Base-by-base conservation (phyloP, 106 monocot species). In the Apostasia ramifera region DNA sequence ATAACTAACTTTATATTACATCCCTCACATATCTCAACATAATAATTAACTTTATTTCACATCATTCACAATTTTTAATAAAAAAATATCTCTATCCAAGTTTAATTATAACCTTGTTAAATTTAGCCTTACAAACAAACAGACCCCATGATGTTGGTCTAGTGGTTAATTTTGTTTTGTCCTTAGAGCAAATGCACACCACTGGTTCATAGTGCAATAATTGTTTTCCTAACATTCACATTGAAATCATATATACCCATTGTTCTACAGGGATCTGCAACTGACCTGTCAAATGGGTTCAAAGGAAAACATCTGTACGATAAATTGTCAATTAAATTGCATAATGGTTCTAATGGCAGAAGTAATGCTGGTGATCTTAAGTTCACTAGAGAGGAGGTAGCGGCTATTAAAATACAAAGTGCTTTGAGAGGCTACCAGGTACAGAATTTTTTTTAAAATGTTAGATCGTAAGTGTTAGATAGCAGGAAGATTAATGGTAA, bases 391-490 rank as follows among this genome's bases (percentile, higher is more conserved):
- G 86, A 92, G 76, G 84, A 84, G 8, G 65, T 12, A 56, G 89
- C 97, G 52, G 89, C 92, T 26, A 81, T 59, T 75, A 79, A 77
- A 11, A 97, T 97, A 74, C 92, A 97, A 76, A 82, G 80, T 73
- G 89, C 89, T 56, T 97, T 77, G 77, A 79, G 92, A 57, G 57
- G 77, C 26, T 89, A 70, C 82, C 86, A 73, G 95, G 95, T 89
- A 71, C 39, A 15, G 59, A 37, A 15, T 53, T 8, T 6, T 56
- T 9, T 61, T 61, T 44, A 43, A 13, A 61, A 26, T 26, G 26
- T 26, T 26, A 26, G 26, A 26, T 26, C 26, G 26, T 26, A 26
- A 26, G 26, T 26, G 26, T 26, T 26, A 26, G 26, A 26, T 26
- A 26, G 26, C 26, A 26, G 26, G 26, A 26, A 26, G 26, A 26